A percentile compares a stretch with the other conserved stretches of the same genome.
Conservation (phyloP, 2,329 filamentous ascomycete species). For the Capronia americana region DNA sequence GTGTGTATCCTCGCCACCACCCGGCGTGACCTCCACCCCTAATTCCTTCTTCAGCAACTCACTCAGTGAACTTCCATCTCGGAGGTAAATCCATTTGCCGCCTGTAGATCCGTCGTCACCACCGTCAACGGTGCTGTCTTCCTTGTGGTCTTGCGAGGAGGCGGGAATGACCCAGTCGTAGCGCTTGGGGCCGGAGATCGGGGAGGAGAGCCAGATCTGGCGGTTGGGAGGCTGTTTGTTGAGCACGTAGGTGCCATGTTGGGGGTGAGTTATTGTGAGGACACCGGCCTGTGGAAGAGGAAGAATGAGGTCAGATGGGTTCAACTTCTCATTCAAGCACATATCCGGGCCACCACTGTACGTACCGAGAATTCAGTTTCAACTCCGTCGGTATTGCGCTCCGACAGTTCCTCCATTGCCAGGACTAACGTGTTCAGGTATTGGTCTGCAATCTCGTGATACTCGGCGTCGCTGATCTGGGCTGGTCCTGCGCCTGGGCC, state of each 20-base stretch:
- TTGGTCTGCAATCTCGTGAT: conserved; percentile 76
- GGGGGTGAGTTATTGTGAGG: conserved; percentile 73
- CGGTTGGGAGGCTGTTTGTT: conserved; percentile 99
- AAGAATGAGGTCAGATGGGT: not conserved
- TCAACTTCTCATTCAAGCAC: not conserved
- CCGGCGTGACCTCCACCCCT: conserved; percentile 64
- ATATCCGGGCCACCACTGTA: not conserved
- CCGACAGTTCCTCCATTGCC: conserved; percentile 74
- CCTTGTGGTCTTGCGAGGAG: conserved; percentile 78
- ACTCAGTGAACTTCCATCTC: conserved; percentile 78
- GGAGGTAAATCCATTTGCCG: conserved; percentile 85
- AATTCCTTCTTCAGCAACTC: conserved; percentile 78
- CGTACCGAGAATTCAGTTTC: conserved; percentile 90
- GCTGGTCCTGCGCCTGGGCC: conserved; percentile 56
- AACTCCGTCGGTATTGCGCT: conserved; percentile 69
- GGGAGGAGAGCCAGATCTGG: conserved; percentile 95
- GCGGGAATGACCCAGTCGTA: conserved; percentile 83
- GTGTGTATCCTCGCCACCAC: conserved; percentile 33
- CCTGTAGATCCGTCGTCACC: conserved; percentile 43
- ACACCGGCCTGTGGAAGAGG: conserved; percentile 73
- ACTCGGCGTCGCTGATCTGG: conserved; percentile 72
- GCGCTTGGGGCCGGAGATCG: conserved; percentile 87
- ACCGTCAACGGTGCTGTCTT: conserved; percentile 65
- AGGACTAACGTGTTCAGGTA: conserved; percentile 69
- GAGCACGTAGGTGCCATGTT: conserved; percentile 80